A percentile compares a stretch with the other conserved stretches of the same genome.
These are phyloP conservation scores for Sordariomycetes sp. DNA, from an alignment of 2,329 filamentous ascomycete species.

Conservation along the genomic window DNA sequence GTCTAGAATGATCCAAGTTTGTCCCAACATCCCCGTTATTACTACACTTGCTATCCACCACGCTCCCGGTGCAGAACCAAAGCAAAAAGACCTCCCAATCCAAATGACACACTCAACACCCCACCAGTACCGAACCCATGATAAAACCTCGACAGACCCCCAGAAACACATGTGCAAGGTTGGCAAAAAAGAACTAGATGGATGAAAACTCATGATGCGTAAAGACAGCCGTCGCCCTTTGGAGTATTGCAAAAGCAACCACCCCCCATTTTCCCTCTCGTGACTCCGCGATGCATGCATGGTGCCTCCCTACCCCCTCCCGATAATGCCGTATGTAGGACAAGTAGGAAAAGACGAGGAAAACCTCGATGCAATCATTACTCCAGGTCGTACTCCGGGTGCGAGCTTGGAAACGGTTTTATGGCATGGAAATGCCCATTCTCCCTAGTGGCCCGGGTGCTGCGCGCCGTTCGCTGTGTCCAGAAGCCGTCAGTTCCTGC, in stretches of 20 bases:
- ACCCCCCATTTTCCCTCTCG: neutral
- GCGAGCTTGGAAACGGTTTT: no score
- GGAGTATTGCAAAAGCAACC: neutral
- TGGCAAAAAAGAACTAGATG: neutral
- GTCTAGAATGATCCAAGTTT: no score
- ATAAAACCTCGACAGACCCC: neutral
- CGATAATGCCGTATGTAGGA: conserved; percentile 2
- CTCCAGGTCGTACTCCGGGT: no score
- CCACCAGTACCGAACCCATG: neutral
- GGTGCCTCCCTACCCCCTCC: neutral
- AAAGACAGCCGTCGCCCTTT: neutral
- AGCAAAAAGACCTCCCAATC: neutral
- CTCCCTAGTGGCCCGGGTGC: conserved; percentile 20
- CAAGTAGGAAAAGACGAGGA: neutral
- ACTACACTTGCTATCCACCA: neutral
- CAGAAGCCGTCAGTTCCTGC: neutral
- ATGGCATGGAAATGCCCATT: neutral
- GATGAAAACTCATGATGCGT: neutral
- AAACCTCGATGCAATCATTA: neutral
- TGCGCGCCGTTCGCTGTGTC: conserved; percentile 21
- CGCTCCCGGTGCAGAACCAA: neutral
- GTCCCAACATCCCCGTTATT: neutral
- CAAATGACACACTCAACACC: neutral
- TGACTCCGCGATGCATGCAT: conserved; percentile 6
- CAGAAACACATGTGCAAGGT: neutral